Percentiles rank a stretch among this genome's conserved stretches.
Conservation (phyloP, 208 protist genomes). For the Trypanosoma lewisi region DNA sequence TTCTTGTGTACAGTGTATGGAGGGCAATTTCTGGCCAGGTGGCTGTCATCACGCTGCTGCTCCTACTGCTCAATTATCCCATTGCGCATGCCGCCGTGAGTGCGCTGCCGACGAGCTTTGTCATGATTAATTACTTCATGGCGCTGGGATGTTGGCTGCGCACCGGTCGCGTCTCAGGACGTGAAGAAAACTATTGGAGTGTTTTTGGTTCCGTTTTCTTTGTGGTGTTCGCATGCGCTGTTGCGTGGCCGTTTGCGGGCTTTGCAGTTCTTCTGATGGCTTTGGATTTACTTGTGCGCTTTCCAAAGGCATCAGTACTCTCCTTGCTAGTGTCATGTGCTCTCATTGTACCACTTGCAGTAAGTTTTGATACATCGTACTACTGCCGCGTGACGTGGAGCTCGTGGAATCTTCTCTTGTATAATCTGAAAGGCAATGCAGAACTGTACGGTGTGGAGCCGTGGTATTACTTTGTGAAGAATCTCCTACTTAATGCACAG, state of each 20-base stretch:
- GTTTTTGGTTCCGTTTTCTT: conserved; percentile 41
- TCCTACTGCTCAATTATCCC: conserved; percentile 65
- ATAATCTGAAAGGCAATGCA: conserved; percentile 63
- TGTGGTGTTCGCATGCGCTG: conserved; percentile 42
- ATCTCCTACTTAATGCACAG: conserved; percentile 94
- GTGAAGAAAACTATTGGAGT: conserved; percentile 8
- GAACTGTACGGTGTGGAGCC: conserved; percentile 93
- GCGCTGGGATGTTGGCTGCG: conserved; percentile 64
- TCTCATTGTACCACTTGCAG: conserved; percentile 16
- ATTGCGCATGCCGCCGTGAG: conserved; percentile 69
- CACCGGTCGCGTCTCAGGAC: conserved; percentile 20
- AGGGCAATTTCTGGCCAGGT: conserved; percentile 35
- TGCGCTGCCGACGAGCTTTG: conserved; percentile 84
- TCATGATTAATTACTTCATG: conserved; percentile 82
- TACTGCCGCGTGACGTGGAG: conserved; percentile 32
- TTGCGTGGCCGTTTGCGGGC: conserved; percentile 92
- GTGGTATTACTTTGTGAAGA: conserved; percentile 91
- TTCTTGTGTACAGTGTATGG: conserved; percentile 63
- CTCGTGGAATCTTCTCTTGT: conserved; percentile 39
- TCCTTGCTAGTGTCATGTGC: conserved; percentile 27
- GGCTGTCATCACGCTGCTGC: conserved; percentile 41
- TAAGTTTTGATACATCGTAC: conserved; percentile 43
- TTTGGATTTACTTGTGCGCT: conserved; percentile 64
- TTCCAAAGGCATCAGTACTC: conserved; percentile 25
- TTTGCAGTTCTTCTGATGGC: conserved; percentile 79